Base-by-base conservation (phyloP, 805 yeast species). In the Metschnikowia vanudenii region DNA sequence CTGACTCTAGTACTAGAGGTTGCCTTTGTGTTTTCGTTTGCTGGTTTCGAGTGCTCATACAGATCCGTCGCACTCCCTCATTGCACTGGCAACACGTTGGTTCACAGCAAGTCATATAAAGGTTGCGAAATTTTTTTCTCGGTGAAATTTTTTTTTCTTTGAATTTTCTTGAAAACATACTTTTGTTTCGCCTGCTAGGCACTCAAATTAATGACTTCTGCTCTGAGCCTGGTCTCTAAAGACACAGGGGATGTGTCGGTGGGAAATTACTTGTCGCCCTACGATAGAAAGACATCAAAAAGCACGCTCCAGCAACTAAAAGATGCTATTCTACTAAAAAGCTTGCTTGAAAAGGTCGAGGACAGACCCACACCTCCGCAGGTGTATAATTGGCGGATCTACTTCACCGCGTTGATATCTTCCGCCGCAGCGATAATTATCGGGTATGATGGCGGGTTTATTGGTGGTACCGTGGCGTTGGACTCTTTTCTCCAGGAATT, bases 401-500 rank as follows among this genome's bases (percentile, higher is more conserved):
- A 67, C 50, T 56, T 59, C 34, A 69, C 73, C 12, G 69, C 73
- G 4, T 44, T 68, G 30, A 60, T 65, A 54, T 69, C 73, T 2
- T 62, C 70, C 7, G 64, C 69, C 9, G 73, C 73, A 3, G 71
- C 73, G 31, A 65, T 69, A 42, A 66, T 69, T 40, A 67, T 69
- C 39, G 74, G 74, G 8, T 69, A 69, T 45, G 74, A 69, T 45
- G 68, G 71, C 6, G 73, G 71, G 3, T 69, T 67, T 40, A 69
- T 69, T 37, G 74, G 74, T 7, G 73, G 73, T 8, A 66, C 73
- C 3, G 69, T 68, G 24, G 66, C 69, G 3, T 55, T 69, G 20
- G 54, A 54, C 13, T 59, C 68, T 3, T 69, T 69, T 48, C 48
- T 53, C 42, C 35, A 56, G 11, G 73, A 68, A 50, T 69, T 68